Conservation (phyloP, 2,329 filamentous ascomycete species). For the Thermoascus crustaceus region DNA sequence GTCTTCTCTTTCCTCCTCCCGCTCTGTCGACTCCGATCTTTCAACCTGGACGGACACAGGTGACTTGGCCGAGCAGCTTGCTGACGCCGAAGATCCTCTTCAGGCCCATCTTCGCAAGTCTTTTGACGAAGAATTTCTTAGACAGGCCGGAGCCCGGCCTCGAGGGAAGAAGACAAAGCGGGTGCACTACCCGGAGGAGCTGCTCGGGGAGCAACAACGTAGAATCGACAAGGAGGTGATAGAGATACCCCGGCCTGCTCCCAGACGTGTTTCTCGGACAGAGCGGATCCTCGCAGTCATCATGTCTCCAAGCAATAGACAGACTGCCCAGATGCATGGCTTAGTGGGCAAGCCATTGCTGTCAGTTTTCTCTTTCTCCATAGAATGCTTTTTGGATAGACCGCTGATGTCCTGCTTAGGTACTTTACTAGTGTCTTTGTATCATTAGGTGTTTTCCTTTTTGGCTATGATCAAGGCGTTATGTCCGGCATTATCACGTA, state of each 20-base stretch:
- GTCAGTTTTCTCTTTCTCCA: slow-evolving; percentile 43
- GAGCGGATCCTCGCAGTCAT: slow-evolving; percentile 68
- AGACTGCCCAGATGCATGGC: slow-evolving; percentile 69
- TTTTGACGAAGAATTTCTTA: slow-evolving; percentile 54
- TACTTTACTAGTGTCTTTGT: slow-evolving; percentile 86
- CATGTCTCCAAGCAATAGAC: slow-evolving; percentile 70
- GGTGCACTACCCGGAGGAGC: slow-evolving; percentile 58
- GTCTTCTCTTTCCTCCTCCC: slow-evolving; percentile 44
- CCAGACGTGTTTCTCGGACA: slow-evolving; percentile 54
- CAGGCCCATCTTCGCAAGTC: slow-evolving; percentile 60
- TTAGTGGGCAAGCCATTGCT: slow-evolving; percentile 92
- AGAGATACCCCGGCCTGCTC: slow-evolving; percentile 62
- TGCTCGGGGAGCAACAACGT: slow-evolving; percentile 34
- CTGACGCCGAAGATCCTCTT: slow-evolving; percentile 73
- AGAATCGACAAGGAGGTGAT: slow-evolving; percentile 45
- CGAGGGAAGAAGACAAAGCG: slow-evolving; percentile 47
- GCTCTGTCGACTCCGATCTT: slow-evolving; percentile 57
- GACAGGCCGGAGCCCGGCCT: slow-evolving; percentile 23
- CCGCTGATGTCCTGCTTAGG: slow-evolving; percentile 42
- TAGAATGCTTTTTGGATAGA: no score
- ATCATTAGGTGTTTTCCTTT: slow-evolving; percentile 56
- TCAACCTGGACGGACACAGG: slow-evolving; percentile 90
- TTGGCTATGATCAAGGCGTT: slow-evolving; percentile 58
- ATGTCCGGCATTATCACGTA: slow-evolving; percentile 65
- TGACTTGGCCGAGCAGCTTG: slow-evolving; percentile 86